These are phyloP conservation scores for Lodderomyces jiufengensis DNA, from an alignment of 1,139 yeast species.

Conservation along the genomic window DNA sequence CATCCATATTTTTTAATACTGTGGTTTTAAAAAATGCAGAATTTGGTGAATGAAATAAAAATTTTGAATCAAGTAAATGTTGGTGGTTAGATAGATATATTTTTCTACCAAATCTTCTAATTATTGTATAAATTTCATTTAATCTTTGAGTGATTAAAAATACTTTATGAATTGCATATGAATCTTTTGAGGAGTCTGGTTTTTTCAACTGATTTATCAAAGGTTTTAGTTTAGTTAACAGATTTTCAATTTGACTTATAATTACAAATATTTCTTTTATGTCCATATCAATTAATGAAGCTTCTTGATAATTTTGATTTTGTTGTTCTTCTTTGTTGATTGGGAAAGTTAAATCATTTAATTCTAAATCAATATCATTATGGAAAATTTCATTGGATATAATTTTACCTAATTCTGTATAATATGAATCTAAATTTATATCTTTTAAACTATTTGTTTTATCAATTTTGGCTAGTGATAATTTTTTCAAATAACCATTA, in stretches of 20 bases:
- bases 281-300: conserved; percentile 42
- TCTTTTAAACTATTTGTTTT: conserved; percentile 10
- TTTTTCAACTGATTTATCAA: conserved; percentile 23
- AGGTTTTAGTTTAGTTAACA: conserved; percentile 25
- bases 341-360: conserved; percentile 16
- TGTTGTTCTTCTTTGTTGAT: conserved; percentile 14
- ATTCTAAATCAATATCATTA: conserved; percentile 16
- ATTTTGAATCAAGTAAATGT: conserved; percentile 40
- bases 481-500: conserved; percentile 45
- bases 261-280: conserved; percentile 30
- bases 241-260: conserved; percentile 19
- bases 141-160: conserved; percentile 43
- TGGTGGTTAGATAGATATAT: conserved; percentile 39
- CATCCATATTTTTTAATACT: conserved; percentile 37
- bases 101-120: conserved; percentile 44
- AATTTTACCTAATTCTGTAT: conserved; percentile 7
- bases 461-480: conserved; percentile 41
- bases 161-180: conserved; percentile 46
- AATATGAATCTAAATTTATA: conserved; percentile 9
- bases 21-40: conserved; percentile 24
- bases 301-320: conserved; percentile 23
- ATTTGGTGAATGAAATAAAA: conserved; percentile 27
- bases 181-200: conserved; percentile 13
- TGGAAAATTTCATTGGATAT: conserved; percentile 7
- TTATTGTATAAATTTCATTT: conserved; percentile 43